phyloP scores from a whole-genome alignment of 306 rosid genomes.

The Betula pendula region DNA sequence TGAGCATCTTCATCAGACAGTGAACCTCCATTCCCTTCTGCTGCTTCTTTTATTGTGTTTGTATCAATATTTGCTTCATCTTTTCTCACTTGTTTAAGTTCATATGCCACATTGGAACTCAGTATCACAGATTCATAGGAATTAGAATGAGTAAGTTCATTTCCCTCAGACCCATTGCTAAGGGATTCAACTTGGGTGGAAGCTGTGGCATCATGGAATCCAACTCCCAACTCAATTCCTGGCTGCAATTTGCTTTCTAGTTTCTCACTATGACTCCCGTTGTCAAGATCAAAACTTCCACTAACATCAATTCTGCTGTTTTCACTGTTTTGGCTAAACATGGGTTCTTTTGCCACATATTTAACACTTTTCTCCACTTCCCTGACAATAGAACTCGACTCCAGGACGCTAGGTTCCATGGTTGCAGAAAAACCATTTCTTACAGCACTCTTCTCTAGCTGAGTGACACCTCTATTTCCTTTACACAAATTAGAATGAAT shows the following conservation, averaged over 20 bases:
- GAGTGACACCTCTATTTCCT: neutral
- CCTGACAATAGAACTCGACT: neutral
- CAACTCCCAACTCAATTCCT: conserved; percentile 10
- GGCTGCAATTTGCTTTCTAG: conserved; percentile 18
- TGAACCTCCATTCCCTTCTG: conserved; percentile 18
- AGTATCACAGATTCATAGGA: conserved; percentile 18
- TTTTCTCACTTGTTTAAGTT: neutral
- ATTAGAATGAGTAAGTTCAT: conserved; percentile 17
- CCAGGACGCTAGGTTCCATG: conserved; percentile 15
- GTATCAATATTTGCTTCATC: conserved; percentile 26
- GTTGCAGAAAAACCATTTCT: conserved; percentile 23
- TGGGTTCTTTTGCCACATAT: conserved; percentile 20
- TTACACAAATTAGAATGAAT: neutral
- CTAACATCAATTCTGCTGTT: conserved; percentile 22
- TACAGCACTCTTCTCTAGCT: conserved; percentile 16
- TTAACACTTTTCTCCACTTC: conserved; percentile 1
- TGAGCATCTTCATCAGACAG: conserved; percentile 30
- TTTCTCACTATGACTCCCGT: conserved; percentile 27
- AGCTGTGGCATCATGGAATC: conserved; percentile 15
- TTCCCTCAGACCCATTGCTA: conserved; percentile 27
- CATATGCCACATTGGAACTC: conserved; percentile 16
- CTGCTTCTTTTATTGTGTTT: conserved; percentile 16
- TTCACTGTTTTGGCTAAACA: conserved; percentile 13
- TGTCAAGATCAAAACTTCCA: conserved; percentile 8
- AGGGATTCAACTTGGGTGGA: conserved; percentile 30